Conservation (phyloP, 441 rosid species). For the Pelargonium australe region DNA sequence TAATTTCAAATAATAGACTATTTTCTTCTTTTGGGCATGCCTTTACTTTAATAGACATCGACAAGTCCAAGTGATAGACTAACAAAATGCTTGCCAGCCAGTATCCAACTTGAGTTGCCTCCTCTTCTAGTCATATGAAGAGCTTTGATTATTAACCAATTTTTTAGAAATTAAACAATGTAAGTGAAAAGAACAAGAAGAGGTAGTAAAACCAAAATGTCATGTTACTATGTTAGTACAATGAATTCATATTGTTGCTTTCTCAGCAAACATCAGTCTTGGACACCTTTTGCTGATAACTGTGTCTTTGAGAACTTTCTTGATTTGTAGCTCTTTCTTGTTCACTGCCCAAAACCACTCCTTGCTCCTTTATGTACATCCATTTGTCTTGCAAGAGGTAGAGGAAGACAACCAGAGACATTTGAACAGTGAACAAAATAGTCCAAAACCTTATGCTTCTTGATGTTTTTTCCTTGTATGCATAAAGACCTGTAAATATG, state of each 20-base stretch:
- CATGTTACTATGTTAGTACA: not conserved
- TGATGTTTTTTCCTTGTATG: slow-evolving; percentile 53
- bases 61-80: too few species aligned
- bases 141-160: too few species aligned
- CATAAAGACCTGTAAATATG: slow-evolving; percentile 57
- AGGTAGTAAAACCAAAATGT: not conserved
- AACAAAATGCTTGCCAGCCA: too few species aligned
- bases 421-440: slow-evolving; percentile 42
- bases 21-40: too few species aligned
- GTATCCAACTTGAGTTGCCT: too few species aligned
- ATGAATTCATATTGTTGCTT: not conserved
- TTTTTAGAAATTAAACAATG: too few species aligned
- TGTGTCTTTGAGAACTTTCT: slow-evolving; percentile 16
- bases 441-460: slow-evolving; percentile 53
- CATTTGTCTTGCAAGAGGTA: slow-evolving; percentile 76
- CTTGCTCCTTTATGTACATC: slow-evolving; percentile 49
- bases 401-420: slow-evolving; percentile 36
- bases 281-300: slow-evolving; percentile 12
- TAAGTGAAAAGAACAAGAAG: not conserved
- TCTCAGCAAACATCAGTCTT: slow-evolving; percentile 15
- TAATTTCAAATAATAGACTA: too few species aligned
- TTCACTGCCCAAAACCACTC: slow-evolving; percentile 30
- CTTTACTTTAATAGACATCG: too few species aligned
- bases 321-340: slow-evolving; percentile 21
- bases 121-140: too few species aligned